These are phyloP conservation scores for Aspergillus ostianus DNA, from an alignment of 495 filamentous ascomycete species.

Conservation along the genomic window DNA sequence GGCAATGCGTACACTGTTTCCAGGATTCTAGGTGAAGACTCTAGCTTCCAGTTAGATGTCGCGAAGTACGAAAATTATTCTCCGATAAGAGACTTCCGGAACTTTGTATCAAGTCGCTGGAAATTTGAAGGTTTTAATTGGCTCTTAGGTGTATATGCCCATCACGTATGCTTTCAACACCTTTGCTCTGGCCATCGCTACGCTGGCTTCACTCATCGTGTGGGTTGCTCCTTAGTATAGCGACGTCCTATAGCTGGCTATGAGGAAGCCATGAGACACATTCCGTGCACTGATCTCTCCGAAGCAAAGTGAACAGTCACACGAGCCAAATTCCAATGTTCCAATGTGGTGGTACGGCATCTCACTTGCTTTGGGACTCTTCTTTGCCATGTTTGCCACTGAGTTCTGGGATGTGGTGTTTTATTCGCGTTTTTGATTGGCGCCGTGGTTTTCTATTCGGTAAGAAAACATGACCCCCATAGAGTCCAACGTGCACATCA, in stretches of 20 bases:
- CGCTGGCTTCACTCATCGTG: conserved; percentile 63
- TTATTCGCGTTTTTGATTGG: conserved; percentile 75
- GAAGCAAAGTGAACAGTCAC: conserved; percentile 11
- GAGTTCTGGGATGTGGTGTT: conserved; percentile 67
- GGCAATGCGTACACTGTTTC: too few species aligned
- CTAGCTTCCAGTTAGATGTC: too few species aligned
- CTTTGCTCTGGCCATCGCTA: conserved; percentile 79
- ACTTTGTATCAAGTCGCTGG: too few species aligned
- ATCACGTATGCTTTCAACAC: conserved; percentile 75
- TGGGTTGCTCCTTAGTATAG: conserved; percentile 56
- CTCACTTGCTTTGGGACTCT: conserved; percentile 66
- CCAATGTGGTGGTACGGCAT: conserved; percentile 74
- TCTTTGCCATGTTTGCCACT: conserved; percentile 80
- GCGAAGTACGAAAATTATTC: too few species aligned
- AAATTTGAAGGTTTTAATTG: too few species aligned
- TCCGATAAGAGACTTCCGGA: too few species aligned
- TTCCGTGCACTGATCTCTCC: conserved; percentile 12
- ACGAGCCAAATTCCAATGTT: conserved; percentile 73
- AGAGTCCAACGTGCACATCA: not conserved
- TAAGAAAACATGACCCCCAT: not conserved
- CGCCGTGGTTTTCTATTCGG: conserved; percentile 44
- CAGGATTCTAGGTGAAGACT: too few species aligned
- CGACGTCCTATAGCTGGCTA: too few species aligned
- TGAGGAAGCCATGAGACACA: too few species aligned
- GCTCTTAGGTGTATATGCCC: conserved; percentile 69